Evolutionary conservation across 257 asterid species (phyloP).

Genomic region (Solanum tarijense): DNA sequence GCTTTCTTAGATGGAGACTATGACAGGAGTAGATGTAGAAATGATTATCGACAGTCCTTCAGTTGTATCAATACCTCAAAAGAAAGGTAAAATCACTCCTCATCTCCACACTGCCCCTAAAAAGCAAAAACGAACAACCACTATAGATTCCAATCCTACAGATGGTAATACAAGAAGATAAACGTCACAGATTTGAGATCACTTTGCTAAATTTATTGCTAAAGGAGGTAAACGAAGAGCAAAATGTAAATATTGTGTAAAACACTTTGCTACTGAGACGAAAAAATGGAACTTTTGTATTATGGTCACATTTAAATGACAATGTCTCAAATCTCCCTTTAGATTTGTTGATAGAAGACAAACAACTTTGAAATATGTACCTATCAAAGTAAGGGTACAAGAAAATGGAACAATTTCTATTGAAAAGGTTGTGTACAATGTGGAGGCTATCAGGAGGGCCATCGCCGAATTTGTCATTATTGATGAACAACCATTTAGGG

Average conservation of each 20-base stretch:
- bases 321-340: not conserved
- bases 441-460: not conserved
- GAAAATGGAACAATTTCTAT: not conserved
- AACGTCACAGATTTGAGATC: not conserved
- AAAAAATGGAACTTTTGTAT: no score
- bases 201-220: no score
- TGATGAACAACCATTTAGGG: no score
- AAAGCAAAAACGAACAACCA: not conserved
- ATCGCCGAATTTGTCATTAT: not conserved
- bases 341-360: not conserved
- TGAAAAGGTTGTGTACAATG: not conserved
- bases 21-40: not conserved
- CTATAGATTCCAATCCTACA: not conserved
- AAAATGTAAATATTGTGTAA: no score
- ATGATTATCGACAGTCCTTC: not conserved
- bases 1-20: not conserved
- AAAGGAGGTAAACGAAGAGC: no score
- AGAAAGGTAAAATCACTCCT: not conserved
- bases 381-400: not conserved
- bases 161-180: not conserved
- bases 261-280: no score
- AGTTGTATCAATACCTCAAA: not conserved
- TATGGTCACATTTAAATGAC: not conserved
- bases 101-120: not conserved
- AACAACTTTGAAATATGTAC: not conserved